These are phyloP conservation scores for Haberlea rhodopensis DNA, from an alignment of 257 asterid species.

Conservation along the genomic window DNA sequence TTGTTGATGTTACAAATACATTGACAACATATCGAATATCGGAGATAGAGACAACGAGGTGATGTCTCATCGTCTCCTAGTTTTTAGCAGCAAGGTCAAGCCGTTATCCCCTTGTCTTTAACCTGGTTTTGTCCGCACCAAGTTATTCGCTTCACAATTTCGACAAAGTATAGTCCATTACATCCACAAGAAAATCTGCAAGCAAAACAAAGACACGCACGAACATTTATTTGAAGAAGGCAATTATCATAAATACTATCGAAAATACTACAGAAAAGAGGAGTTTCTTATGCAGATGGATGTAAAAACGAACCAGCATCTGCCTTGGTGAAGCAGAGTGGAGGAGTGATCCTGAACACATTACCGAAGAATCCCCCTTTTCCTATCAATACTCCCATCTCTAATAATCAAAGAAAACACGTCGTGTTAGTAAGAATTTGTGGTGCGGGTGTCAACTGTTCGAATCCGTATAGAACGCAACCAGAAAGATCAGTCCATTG, in stretches of 20 bases:
- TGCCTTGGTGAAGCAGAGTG: slow-evolving; percentile 86
- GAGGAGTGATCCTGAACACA: slow-evolving; percentile 89
- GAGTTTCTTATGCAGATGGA: background rate
- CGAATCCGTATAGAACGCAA: background rate
- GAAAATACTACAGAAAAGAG: too few species aligned
- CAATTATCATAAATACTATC: too few species aligned
- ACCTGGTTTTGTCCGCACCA: background rate
- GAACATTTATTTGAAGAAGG: background rate
- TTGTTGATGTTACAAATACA: too few species aligned
- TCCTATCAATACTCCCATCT: slow-evolving; percentile 80
- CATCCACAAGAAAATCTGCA: slow-evolving; percentile 71
- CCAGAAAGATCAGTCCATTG: too few species aligned
- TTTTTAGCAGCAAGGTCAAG: background rate
- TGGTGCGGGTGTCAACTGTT: too few species aligned
- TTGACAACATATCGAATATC: too few species aligned
- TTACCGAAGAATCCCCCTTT: slow-evolving; percentile 92
- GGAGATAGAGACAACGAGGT: too few species aligned
- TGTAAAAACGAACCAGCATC: slow-evolving; percentile 63
- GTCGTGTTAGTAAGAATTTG: background rate
- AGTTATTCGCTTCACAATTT: slow-evolving; percentile 47
- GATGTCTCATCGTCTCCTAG: too few species aligned
- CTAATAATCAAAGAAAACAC: slow-evolving; percentile 39
- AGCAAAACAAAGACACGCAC: background rate
- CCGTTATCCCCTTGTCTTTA: background rate
- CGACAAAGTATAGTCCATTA: slow-evolving; percentile 63